phyloP scores from a whole-genome alignment of 192 early-diverging fungal genomes.

The Mortierella alpina region DNA sequence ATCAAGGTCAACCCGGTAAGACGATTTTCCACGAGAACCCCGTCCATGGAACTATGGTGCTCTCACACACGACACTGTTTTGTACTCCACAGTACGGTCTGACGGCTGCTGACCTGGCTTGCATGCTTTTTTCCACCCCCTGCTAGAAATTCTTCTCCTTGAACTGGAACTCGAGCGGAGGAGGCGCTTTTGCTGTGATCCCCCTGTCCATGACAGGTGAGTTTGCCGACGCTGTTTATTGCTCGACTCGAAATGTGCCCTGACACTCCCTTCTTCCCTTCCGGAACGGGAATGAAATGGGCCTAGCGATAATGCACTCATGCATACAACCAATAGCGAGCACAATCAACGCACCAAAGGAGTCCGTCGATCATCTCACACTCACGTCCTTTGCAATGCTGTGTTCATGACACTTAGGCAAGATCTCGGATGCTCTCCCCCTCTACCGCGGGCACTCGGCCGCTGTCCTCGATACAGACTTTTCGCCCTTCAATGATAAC shows the following conservation, averaged over 20 bases:
- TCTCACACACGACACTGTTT: too few relatives aligned
- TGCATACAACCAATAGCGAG: too few relatives aligned
- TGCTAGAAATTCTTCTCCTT: constrained; percentile 73
- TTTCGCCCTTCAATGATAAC: constrained; percentile 98
- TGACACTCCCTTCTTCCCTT: background rate
- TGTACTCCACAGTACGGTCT: too few relatives aligned
- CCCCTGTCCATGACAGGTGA: constrained; percentile 75
- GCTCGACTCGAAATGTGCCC: background rate
- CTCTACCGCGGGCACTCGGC: constrained; percentile 94
- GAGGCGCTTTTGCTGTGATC: constrained; percentile 98
- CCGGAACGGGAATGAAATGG: constrained; percentile 21
- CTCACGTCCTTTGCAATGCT: background rate
- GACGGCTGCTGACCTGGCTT: background rate
- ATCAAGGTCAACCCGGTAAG: constrained; percentile 92
- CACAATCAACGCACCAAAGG: too few relatives aligned
- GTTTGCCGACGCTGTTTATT: constrained; percentile 1
- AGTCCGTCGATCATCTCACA: background rate
- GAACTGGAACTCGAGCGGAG: constrained; percentile 87
- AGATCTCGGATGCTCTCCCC: constrained; percentile 88
- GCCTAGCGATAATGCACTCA: too few relatives aligned
- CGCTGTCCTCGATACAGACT: constrained; percentile 97
- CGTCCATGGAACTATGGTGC: too few relatives aligned
- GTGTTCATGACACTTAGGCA: constrained; percentile 66
- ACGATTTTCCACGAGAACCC: background rate
- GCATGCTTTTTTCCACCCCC: background rate